Base-by-base conservation (phyloP, 192 early-diverging fungal genomes). In the Piromyces finnis region DNA sequence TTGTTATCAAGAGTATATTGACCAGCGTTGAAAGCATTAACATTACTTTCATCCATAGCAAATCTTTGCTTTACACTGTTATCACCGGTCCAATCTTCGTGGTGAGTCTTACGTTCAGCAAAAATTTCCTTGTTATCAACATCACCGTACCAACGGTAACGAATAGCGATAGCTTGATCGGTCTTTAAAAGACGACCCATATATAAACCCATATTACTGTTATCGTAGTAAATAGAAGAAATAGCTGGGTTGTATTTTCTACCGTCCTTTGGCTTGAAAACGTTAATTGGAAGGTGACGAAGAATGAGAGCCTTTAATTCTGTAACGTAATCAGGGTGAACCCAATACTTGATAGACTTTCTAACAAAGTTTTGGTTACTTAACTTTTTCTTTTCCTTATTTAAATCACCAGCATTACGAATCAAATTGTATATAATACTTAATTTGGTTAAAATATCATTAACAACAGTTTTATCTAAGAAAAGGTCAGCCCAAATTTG, bases 51-150 rank as follows among this genome's bases (percentile, higher is more conserved):
- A 51, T 51, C 41, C 22, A 51, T 22, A 51, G 41, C 41, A 51
- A 51, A 51, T 26, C 96, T 92, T 79, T 94, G 92, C 82, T 98
- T 96, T 78, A 95, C 91, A 29, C 81, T 82, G 29, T 81, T 82
- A 82, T 97, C 95, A 78, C 97, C 96, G 39, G 93, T 92, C 86
- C 93, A 93, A 81, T 95, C 94, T 83, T 98, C 97, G 78, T 92
- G 92, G 86, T 98, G 97, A 3, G 95, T 97, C 86, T 99, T 99
- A 81, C 97, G 94, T 89, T 99, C 98, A 35, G 98, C 90, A 87
- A 96, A 99, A 79, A 99, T 93, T 80, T 97, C 94, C 41, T 51
- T 51, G 18, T 51, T 51, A 51, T 0, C 1, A 0, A 51, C 18
- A 29, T 86, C 80, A 78, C 97, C 96, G 82, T 97, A 99, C 96